Conservation (phyloP, 2,329 filamentous ascomycete genomes). For the Aspergillus niger region DNA sequence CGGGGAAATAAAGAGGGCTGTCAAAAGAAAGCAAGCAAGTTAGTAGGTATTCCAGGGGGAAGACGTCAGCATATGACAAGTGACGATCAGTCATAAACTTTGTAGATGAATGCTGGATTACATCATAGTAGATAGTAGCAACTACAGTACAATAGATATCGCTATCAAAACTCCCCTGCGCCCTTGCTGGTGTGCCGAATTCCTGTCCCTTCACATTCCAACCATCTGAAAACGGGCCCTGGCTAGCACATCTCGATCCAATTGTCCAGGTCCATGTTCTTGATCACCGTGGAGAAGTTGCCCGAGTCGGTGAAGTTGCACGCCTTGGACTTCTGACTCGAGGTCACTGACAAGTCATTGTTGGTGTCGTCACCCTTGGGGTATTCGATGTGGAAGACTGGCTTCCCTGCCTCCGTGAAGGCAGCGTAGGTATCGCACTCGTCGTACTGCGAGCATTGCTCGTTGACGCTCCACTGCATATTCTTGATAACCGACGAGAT, state of each 20-base stretch:
- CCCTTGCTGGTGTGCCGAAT: neutral
- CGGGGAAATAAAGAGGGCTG: too few relatives aligned
- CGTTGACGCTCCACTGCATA: conserved; percentile 69
- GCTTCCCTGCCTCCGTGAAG: conserved; percentile 64
- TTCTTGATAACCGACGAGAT: conserved; percentile 53
- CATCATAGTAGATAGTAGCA: neutral
- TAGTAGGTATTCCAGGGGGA: too few relatives aligned
- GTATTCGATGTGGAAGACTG: conserved; percentile 75
- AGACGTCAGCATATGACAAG: neutral
- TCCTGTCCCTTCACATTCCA: neutral
- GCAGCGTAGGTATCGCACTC: conserved; percentile 62
- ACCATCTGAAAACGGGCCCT: conserved; percentile 2
- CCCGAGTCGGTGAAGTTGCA: conserved; percentile 53
- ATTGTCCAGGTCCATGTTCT: conserved; percentile 64
- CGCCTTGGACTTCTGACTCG: conserved; percentile 38
- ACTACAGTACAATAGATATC: neutral
- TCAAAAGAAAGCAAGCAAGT: too few relatives aligned
- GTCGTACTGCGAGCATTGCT: conserved; percentile 64
- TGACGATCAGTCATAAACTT: neutral
- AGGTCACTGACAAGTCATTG: conserved; percentile 37
- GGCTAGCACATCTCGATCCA: conserved; percentile 61
- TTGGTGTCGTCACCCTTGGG: conserved; percentile 52
- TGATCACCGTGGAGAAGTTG: conserved; percentile 65
- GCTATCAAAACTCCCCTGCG: neutral
- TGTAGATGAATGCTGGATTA: neutral